phyloP scores from a whole-genome alignment of 306 rosid species.

The Echinosophora koreensis region DNA sequence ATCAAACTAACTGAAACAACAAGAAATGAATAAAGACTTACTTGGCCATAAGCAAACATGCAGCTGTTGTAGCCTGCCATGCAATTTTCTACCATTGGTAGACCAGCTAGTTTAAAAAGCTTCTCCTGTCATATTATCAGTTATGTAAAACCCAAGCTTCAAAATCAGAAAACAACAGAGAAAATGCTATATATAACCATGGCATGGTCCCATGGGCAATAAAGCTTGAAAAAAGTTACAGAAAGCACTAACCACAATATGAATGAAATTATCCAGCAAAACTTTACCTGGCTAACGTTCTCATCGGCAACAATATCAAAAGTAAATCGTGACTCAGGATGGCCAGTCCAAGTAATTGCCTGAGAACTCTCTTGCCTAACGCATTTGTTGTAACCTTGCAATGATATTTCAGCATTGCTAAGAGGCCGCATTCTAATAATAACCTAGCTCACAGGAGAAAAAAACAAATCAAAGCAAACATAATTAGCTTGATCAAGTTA shows the following conservation, averaged over 20 bases:
- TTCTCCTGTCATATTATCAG: slow-evolving; percentile 71
- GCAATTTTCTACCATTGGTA: slow-evolving; percentile 97
- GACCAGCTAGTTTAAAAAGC: slow-evolving; percentile 90
- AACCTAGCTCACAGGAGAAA: slow-evolving; percentile 60
- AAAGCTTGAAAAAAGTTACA: background rate
- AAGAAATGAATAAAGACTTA: slow-evolving; percentile 52
- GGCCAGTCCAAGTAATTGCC: slow-evolving; percentile 90
- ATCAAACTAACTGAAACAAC: slow-evolving; percentile 31
- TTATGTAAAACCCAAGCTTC: slow-evolving; percentile 39
- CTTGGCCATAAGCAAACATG: slow-evolving; percentile 99
- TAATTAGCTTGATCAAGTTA: slow-evolving; percentile 26
- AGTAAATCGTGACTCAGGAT: slow-evolving; percentile 91
- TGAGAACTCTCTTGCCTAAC: slow-evolving; percentile 85
- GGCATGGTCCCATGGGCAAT: background rate
- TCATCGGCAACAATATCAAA: slow-evolving; percentile 98
- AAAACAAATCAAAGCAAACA: slow-evolving; percentile 26
- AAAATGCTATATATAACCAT: slow-evolving; percentile 1
- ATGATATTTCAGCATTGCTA: slow-evolving; percentile 76
- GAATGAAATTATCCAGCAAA: slow-evolving; percentile 9
- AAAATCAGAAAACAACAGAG: background rate
- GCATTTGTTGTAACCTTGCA: slow-evolving; percentile 89
- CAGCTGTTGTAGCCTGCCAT: slow-evolving; percentile 97
- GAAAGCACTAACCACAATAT: background rate
- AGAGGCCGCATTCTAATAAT: slow-evolving; percentile 95
- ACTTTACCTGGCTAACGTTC: slow-evolving; percentile 85